Base-by-base conservation (phyloP, 192 early-diverging fungal species). In the Coemansia sp. region DNA sequence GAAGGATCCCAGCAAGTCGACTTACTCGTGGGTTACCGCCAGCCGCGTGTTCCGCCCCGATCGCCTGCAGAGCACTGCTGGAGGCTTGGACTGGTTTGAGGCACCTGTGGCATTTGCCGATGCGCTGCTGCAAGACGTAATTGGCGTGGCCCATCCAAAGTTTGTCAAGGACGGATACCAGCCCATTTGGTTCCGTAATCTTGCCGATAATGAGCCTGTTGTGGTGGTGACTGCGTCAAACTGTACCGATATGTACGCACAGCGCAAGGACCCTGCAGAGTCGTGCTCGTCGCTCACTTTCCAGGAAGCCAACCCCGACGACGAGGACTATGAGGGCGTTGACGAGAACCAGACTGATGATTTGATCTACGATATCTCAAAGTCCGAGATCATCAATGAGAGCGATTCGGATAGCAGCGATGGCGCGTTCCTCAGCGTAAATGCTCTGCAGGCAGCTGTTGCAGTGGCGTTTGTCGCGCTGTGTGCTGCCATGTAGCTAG, bases 41-140 rank as follows among this genome's bases (percentile, higher is more conserved):
- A 73, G 77, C 51, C 84, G 81, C 16, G 75, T 92, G 49, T 90
- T 71, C 79, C 85, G 89, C 48, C 84, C 87, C 65, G 90, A 92
- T 67, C 85, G 88, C 60, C 24, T 87, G 9, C 73, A 84, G 50
- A 90, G 81, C 72, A 71, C 68, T 2, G 75, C 78, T 45, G 85
- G 85, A 58, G 89, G 89, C 24, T 72, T 75, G 48, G 89, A 87
- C 57, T 92, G 89, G 89, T 90, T 89, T 66, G 86, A 88, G 53
- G 61, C 82, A 8, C 88, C 87, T 5, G 70, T 89, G 27, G 84
- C 60, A 16, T 88, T 88, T 82, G 78, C 82, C 14, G 88, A 92
- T 68, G 86, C 86, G 19, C 71, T 87, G 19, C 81, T 92, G 41
- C 85, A 89, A 64, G 90, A 92, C 64, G 56, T 92, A 5, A 80